Evolutionary conservation across 768 basidiomycete genomes (phyloP), one percentile per base, ranked within the genome.

Genomic region (Trametes cubensis): DNA sequence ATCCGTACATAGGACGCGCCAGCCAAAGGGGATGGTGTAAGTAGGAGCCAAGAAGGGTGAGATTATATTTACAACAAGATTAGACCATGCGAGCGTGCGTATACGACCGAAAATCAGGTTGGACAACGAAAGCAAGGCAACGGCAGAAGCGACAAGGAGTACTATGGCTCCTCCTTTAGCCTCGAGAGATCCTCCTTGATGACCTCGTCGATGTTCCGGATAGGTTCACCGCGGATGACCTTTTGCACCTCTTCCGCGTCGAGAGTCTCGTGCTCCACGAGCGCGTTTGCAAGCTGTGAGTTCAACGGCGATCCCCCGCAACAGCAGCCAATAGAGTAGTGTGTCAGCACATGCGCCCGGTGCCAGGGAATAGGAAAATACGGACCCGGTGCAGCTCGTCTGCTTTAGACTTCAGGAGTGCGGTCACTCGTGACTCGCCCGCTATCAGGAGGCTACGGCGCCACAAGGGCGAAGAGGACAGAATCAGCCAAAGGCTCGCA

Each of bases 181-280:
- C 64, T 65, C 55, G 70, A 66, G 38, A 73, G 66, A 60, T 88
- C 84, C 58, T 85, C 84, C 57, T 85, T 79, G 65, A 90, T 71
- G 52, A 87, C 83, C 69, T 91, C 87, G 65, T 82, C 77, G 66
- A 90, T 82, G 60, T 78, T 82, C 60, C 88, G 85, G 75, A 94
- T 90, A 55, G 83, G 80, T 73, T 96, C 87, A 41, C 95, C 95
- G 60, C 81, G 86, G 72, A 98, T 83, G 25, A 95, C 94, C 75
- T 84, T 88, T 69, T 82, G 79, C 18, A 98, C 95, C 74, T 99
- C 94, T 11, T 92, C 88, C 42, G 84, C 79, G 66, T 88, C 87
- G 65, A 99, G 78, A 20, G 96, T 98, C 79, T 99, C 96, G 75
- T 96, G 90, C 73, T 98, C 95, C 14, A 99, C 89, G 60, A 99